These are phyloP conservation scores for Incumbomyces delicatus DNA, from an alignment of 2,329 filamentous ascomycete species.

Conservation along the genomic window DNA sequence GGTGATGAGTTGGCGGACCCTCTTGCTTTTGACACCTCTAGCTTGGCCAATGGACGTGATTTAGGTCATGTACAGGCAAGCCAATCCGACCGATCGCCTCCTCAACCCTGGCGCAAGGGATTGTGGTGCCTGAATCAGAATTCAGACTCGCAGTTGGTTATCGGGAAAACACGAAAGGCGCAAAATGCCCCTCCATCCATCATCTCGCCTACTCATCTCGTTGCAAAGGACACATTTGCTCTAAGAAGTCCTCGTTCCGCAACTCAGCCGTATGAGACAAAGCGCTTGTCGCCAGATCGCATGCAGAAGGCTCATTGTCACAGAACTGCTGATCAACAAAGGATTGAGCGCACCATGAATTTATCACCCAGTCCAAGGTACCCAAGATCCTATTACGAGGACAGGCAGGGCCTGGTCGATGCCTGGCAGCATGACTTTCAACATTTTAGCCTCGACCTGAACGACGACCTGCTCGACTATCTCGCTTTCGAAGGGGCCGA, in stretches of 20 bases:
- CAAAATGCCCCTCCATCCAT: constrained; percentile 25
- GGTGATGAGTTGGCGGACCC: constrained; percentile 39
- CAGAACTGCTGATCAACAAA: constrained; percentile 32
- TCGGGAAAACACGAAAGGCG: constrained; percentile 22
- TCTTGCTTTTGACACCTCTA: constrained; percentile 27
- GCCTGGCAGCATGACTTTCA: constrained; percentile 47
- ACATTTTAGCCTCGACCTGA: constrained; percentile 41
- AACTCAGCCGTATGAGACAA: constrained; percentile 13
- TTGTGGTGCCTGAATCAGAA: constrained; percentile 43
- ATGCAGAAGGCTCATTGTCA: constrained; percentile 31
- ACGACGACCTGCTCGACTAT: constrained; percentile 28
- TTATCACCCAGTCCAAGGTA: constrained; percentile 46
- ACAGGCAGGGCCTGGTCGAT: constrained; percentile 32
- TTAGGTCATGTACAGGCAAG: background rate
- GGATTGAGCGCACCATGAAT: constrained; percentile 32
- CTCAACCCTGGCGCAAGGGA: constrained; percentile 46
- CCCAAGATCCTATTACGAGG: constrained; percentile 35
- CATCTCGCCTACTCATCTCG: constrained; percentile 15
- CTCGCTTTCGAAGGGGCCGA: background rate
- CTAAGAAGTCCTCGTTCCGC: constrained; percentile 20
- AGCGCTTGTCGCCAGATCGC: constrained; percentile 19
- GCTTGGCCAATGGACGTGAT: constrained; percentile 3
- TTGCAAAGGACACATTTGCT: constrained; percentile 16
- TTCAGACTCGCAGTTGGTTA: constrained; percentile 30
- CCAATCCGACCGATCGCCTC: constrained; percentile 28